Evolutionary conservation across 2,329 filamentous ascomycete genomes (phyloP).

Genomic region (Colletotrichum sp.): DNA sequence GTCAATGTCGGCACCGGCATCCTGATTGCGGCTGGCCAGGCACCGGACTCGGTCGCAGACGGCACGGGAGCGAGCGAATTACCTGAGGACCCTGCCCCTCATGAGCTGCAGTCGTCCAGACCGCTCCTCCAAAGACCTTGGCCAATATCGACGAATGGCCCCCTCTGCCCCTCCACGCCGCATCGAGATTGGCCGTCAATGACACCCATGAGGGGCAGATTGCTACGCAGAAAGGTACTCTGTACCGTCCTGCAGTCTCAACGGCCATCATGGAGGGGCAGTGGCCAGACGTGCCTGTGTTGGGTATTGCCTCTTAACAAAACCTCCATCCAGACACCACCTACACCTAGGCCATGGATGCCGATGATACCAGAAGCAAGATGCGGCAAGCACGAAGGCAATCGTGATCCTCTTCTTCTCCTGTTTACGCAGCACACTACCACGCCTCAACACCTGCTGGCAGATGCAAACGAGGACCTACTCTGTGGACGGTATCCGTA

Average conservation of each 20-base stretch:
- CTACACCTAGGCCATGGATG: neutral
- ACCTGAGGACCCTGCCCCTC: neutral
- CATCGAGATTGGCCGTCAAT: neutral
- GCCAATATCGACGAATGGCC: neutral
- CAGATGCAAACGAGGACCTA: neutral
- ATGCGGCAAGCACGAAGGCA: neutral
- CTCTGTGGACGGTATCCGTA: neutral
- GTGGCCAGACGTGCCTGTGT: neutral
- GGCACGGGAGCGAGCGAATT: neutral
- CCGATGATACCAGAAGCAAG: neutral
- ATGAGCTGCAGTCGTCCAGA: constrained; percentile 5
- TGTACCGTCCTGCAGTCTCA: neutral
- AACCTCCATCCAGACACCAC: neutral
- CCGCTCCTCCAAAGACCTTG: constrained; percentile 3
- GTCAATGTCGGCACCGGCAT: neutral
- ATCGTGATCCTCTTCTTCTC: neutral
- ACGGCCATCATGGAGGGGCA: neutral
- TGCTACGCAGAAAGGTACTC: neutral
- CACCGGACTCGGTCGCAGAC: neutral
- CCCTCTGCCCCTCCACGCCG: neutral
- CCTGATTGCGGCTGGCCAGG: neutral
- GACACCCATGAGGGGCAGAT: constrained; percentile 3
- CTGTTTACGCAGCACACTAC: neutral
- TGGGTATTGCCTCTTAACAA: neutral
- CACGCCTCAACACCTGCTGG: neutral